Conservation (phyloP, 2,329 filamentous ascomycete genomes). For the Fusarium pilosicola region DNA sequence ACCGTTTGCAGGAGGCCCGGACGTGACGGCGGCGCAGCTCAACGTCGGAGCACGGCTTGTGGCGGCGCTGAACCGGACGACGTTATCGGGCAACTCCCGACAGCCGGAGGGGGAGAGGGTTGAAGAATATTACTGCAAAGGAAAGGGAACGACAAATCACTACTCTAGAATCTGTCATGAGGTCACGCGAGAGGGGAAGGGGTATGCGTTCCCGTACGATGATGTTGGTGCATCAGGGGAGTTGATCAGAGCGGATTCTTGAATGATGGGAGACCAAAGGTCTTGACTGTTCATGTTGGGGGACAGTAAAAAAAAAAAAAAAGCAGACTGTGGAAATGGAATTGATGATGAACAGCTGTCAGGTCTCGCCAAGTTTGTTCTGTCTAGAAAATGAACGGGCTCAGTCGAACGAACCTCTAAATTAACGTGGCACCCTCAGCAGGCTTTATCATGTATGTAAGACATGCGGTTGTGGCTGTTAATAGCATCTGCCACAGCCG, state of each 20-base stretch:
- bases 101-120: conserved; percentile 64
- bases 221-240: conserved; percentile 68
- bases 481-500: conserved; percentile 15
- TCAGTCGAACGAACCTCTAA: not conserved
- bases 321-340: not conserved
- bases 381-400: not conserved
- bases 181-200: conserved; percentile 65
- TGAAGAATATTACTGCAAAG: conserved; percentile 60
- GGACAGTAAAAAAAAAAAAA: conserved; percentile 33
- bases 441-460: not conserved
- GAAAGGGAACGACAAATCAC: conserved; percentile 68
- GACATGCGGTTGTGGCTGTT: conserved; percentile 17
- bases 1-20: conserved; percentile 57
- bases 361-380: not conserved
- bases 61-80: conserved; percentile 80
- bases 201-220: conserved; percentile 79
- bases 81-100: conserved; percentile 63
- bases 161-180: conserved; percentile 73
- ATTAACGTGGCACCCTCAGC: not conserved
- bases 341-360: not conserved
- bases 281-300: conserved; percentile 67
- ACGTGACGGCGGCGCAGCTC: conserved; percentile 59
- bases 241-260: conserved; percentile 71
- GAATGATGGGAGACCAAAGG: conserved; percentile 63
- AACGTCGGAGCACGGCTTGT: conserved; percentile 78